phyloP scores from a whole-genome alignment of 176 grass and related monocot genomes.

The Chloris gayana region DNA sequence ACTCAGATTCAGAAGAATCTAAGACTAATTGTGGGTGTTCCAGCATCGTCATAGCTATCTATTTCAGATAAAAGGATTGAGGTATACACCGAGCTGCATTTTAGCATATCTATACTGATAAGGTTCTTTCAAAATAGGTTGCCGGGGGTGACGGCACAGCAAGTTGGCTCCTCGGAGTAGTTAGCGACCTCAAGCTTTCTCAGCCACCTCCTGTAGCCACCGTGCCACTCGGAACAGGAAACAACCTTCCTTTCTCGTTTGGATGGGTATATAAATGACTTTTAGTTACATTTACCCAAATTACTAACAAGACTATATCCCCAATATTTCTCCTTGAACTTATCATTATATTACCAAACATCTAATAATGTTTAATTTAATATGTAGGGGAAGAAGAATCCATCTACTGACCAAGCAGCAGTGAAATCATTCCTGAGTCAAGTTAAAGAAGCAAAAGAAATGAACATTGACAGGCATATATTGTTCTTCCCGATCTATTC shows the following conservation, averaged over 20 bases:
- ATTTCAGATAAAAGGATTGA: too few species aligned
- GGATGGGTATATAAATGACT: slow-evolving; percentile 76
- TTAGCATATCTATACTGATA: too few species aligned
- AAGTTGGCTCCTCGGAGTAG: slow-evolving; percentile 98
- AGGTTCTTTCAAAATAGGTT: slow-evolving; percentile 78
- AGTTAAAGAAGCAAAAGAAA: slow-evolving; percentile 66
- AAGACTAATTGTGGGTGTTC: slow-evolving; percentile 75
- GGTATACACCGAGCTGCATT: too few species aligned
- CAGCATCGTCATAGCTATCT: too few species aligned
- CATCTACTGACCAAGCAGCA: slow-evolving; percentile 62
- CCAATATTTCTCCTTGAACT: too few species aligned
- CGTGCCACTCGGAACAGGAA: slow-evolving; percentile 95
- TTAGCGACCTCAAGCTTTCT: slow-evolving; percentile 86
- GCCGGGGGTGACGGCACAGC: slow-evolving; percentile 98
- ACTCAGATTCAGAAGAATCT: slow-evolving; percentile 59
- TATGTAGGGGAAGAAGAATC: slow-evolving; percentile 99
- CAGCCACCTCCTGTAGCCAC: slow-evolving; percentile 83
- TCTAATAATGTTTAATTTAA: too few species aligned
- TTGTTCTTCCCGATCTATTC: too few species aligned
- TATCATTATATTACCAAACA: too few species aligned
- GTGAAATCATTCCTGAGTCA: slow-evolving; percentile 73
- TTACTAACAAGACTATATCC: too few species aligned
- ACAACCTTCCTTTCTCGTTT: slow-evolving; percentile 98
- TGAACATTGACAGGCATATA: slow-evolving; percentile 77
- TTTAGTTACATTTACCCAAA: too few species aligned